Evolutionary conservation across 176 grass and related monocot species (phyloP), one percentile per base, ranked within the genome.

Genomic region (Ensete glaucum): DNA sequence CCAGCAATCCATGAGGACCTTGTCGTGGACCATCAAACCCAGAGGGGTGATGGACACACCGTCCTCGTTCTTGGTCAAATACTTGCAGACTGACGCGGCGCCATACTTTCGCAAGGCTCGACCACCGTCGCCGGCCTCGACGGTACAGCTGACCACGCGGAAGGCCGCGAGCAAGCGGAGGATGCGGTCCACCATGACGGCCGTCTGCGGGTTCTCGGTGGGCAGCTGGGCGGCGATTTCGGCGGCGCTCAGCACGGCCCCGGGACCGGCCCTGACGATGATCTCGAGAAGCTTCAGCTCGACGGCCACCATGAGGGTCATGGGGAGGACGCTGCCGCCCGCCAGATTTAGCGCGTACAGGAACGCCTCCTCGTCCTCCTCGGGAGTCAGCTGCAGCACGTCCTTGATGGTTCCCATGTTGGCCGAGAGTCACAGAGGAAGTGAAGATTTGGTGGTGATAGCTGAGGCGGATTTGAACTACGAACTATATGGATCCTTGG

Each of bases 1-100:
- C 92, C 92, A 96, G 83, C 92, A 92, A 82, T 92, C 92, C 89
- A 96, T 96, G 78, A 96, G 85, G 69, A 92, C 76, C 85, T 96
- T 92, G 72, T 96, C 92, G 78, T 92, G 92, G 89, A 89, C 87
- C 89, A 96, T 92, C 74, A 92, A 87, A 29, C 70, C 82, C 62
- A 92, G 74, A 29, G 88, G 75, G 6, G 92, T 87, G 87, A 96
- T 92, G 89, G 92, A 92, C 52, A 87, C 89, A 51, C 87, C 92
- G 56, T 89, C 89, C 63, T 92, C 82, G 67, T 96, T 96, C 56
- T 85, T 88, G 5, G 89, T 92, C 23, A 96, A 81, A 85, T 85
- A 96, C 75, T 89, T 89, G 92, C 89, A 85, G 5, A 92, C 89
- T 11, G 89, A 89, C 4, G 72, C 73, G 0, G 85, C 71, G 9